These are phyloP conservation scores for Furcasterigmium sp. DNA, from an alignment of 2,329 filamentous ascomycete species.

Conservation along the genomic window DNA sequence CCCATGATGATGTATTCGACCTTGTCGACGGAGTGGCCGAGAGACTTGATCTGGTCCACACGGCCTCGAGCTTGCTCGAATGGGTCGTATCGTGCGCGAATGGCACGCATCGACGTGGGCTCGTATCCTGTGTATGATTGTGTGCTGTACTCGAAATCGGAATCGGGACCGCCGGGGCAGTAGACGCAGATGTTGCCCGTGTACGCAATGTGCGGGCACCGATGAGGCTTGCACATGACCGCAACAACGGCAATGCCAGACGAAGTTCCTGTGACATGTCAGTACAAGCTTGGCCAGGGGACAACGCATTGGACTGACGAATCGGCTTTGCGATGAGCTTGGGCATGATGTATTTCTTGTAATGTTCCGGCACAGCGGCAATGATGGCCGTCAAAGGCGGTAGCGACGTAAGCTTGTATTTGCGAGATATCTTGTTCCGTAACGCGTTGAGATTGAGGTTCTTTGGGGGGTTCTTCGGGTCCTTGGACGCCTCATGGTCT, in stretches of 20 bases:
- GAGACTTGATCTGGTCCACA: conserved; percentile 91
- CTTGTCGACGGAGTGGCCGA: conserved; percentile 97
- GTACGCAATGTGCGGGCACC: conserved; percentile 96
- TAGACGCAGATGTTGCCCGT: conserved; percentile 99
- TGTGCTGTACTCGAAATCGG: conserved; percentile 98
- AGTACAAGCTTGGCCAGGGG: neutral
- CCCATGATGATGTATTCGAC: conserved; percentile 99
- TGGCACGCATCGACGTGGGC: conserved; percentile 96
- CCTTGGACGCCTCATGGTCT: conserved; percentile 78
- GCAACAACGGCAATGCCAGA: conserved; percentile 97
- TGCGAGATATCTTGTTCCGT: conserved; percentile 83
- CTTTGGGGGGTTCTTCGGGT: conserved; percentile 66
- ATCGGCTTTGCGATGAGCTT: conserved; percentile 98
- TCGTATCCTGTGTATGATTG: conserved; percentile 99
- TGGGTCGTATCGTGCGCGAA: conserved; percentile 92
- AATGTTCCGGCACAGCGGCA: conserved; percentile 96
- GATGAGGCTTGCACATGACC: conserved; percentile 98
- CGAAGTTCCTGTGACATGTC: conserved; percentile 62
- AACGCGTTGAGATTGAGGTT: conserved; percentile 92
- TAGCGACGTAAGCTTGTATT: conserved; percentile 81
- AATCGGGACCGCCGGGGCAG: conserved; percentile 94
- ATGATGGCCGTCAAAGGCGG: conserved; percentile 96
- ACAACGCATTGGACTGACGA: conserved; percentile 41
- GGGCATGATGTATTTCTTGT: conserved; percentile 97
- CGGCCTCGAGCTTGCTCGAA: conserved; percentile 95